Percentiles rank a stretch among this genome's conserved stretches.
Conservation (phyloP, 2,329 filamentous ascomycete species). For the Bipolaris gigantea region DNA sequence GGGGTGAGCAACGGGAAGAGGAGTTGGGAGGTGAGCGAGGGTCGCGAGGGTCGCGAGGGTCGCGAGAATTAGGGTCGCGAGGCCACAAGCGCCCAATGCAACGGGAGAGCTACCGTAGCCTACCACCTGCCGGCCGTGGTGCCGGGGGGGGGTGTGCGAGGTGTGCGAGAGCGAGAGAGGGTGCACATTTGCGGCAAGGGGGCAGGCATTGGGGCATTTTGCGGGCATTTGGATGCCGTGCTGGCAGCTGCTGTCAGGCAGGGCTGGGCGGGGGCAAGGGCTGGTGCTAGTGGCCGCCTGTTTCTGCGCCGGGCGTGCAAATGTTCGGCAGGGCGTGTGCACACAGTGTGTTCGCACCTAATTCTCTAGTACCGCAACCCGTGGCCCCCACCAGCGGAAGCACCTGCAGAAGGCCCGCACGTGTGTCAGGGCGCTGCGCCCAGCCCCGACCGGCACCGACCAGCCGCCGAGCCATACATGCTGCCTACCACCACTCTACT, state of each 20-base stretch:
- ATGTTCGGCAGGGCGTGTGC: too few species aligned
- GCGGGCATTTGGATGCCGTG: neutral
- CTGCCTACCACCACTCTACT: neutral
- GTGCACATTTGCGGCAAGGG: neutral
- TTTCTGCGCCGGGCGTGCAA: neutral
- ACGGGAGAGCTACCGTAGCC: conserved; percentile 22
- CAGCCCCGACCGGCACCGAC: neutral
- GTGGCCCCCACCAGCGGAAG: conserved; percentile 4
- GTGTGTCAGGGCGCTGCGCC: conserved; percentile 1
- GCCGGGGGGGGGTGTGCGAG: neutral
- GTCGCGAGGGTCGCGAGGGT: conserved; percentile 31
- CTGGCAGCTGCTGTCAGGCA: neutral
- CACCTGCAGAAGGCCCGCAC: conserved; percentile 14
- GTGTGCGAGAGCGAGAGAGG: too few species aligned
- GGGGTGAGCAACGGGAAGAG: conserved; percentile 39
- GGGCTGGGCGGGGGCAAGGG: neutral
- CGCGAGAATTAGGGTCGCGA: conserved; percentile 29
- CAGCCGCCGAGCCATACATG: neutral
- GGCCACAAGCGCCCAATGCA: conserved; percentile 24
- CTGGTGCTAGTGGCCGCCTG: conserved; percentile 14
- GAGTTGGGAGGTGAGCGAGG: conserved; percentile 24
- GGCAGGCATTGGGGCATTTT: neutral
- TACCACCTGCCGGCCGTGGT: conserved; percentile 5
- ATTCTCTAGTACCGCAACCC: conserved; percentile 2
- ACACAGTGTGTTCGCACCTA: too few species aligned